Base-by-base conservation (phyloP, 768 basidiomycete species). In the Panaeolus papilionaceus region DNA sequence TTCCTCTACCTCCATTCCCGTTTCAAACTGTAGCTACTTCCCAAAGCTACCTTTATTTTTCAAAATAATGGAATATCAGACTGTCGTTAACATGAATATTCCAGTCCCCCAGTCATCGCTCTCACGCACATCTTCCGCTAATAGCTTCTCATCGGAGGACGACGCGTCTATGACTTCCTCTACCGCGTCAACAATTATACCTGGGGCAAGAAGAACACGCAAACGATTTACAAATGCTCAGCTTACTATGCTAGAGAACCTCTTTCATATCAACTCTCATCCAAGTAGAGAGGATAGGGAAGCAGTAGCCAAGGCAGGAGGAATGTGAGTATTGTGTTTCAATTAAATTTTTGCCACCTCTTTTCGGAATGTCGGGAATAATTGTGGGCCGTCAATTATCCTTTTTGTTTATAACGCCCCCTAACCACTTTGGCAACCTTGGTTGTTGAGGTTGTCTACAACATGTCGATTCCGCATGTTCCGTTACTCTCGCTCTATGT, bases 231-330 rank as follows among this genome's bases (percentile, higher is more conserved):
- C 84, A 61, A 88, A 85, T 69, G 80, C 79, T 16, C 91, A 92
- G 78, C 86, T 92, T 72, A 86, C 86, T 70, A 84, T 91, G 81
- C 86, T 92, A 66, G 91, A 92, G 76, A 85, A 89, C 69, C 85
- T 92, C 51, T 92, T 89, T 74, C 90, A 90, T 77, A 83, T 85
- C 68, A 87, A 85, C 66, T 90, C 90, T 0, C 91, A 92, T 73
- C 91, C 91, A 4, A 89, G 89, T n/a, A 85, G 91, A 40, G 88
- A 89, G 68, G 88, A 92, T 69, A 87, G 91, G 69, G 91, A 92
- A 69, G 76, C 81, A 0, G 82, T 91, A 49, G 90, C 90, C 9
- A 81, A 76, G 49, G 80, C 86, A 11, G 88, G 88, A 12, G 83
- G 81, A 74, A 91, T 92, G 91, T 92, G 78, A 75, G 89, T 82